A percentile compares a stretch with the other conserved stretches of the same genome.
Evolutionary conservation across 768 basidiomycete genomes (phyloP).

Genomic region (Tricholoma saponaceum): DNA sequence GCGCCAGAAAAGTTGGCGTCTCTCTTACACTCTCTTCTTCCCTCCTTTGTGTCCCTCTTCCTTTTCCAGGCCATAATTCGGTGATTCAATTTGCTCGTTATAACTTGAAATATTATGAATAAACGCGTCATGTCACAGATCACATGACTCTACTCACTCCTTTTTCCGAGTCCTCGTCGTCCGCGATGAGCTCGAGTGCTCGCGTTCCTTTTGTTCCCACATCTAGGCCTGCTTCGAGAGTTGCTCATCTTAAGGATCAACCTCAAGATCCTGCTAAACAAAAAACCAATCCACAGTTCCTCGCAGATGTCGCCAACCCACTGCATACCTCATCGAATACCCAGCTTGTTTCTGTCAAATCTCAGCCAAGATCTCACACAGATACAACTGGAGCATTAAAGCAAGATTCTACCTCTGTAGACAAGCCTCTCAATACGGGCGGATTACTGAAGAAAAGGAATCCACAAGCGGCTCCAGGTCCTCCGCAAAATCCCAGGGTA

Average conservation of each 20-base stretch:
- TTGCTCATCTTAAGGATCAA: slow-evolving; percentile 8
- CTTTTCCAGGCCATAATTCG: too few relatives aligned
- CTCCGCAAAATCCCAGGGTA: slow-evolving; percentile 5
- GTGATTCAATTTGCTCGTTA: too few relatives aligned
- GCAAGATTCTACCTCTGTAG: neutral
- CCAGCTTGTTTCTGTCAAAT: neutral
- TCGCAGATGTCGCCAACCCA: slow-evolving; percentile 10
- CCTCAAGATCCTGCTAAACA: neutral
- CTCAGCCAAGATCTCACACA: neutral
- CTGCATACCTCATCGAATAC: slow-evolving; percentile 5
- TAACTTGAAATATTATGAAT: too few relatives aligned
- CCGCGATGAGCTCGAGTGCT: slow-evolving; percentile 11
- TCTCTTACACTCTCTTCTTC: too few relatives aligned
- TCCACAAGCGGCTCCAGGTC: neutral
- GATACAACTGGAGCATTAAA: neutral
- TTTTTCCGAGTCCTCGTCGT: neutral
- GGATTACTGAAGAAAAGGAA: slow-evolving; percentile 11
- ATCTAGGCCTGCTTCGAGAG: slow-evolving; percentile 8
- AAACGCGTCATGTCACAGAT: neutral
- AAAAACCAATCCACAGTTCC: slow-evolving; percentile 3
- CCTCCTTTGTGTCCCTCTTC: too few relatives aligned
- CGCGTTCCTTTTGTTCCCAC: slow-evolving; percentile 17
- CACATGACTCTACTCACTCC: neutral
- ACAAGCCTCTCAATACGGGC: slow-evolving; percentile 12
- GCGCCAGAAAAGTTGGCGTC: too few relatives aligned